Percentiles rank a stretch among this genome's conserved stretches.
These are phyloP conservation scores for Phylloporus sp. DNA, from an alignment of 768 basidiomycete genomes.

Conservation along the genomic window DNA sequence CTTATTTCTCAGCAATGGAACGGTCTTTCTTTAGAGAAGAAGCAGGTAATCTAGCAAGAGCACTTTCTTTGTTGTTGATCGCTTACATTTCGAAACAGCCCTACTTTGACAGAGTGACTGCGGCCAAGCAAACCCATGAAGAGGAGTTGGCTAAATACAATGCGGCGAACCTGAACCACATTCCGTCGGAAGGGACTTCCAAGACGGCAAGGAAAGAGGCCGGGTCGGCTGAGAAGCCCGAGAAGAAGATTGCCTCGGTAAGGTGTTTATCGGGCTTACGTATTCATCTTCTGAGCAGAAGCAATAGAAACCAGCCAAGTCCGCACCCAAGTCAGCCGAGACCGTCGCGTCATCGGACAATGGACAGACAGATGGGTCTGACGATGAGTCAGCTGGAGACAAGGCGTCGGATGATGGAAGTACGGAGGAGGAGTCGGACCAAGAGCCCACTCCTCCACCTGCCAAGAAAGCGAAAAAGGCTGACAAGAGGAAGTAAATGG, in stretches of 20 bases:
- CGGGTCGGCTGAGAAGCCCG: slow-evolving; percentile 28
- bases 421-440: slow-evolving; percentile 26
- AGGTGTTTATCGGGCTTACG: slow-evolving; percentile 10
- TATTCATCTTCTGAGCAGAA: slow-evolving; percentile 12
- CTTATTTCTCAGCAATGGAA: slow-evolving; percentile 75
- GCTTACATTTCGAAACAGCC: slow-evolving; percentile 20
- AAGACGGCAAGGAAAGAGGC: slow-evolving; percentile 24
- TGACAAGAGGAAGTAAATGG: slow-evolving; percentile 25
- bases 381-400: slow-evolving; percentile 20
- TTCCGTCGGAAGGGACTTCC: slow-evolving; percentile 42
- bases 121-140: slow-evolving; percentile 61
- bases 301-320: slow-evolving; percentile 24
- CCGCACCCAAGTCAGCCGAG: slow-evolving; percentile 21
- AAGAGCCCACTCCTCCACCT: slow-evolving; percentile 26
- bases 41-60: slow-evolving; percentile 53
- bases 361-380: slow-evolving; percentile 29
- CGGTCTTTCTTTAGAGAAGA: slow-evolving; percentile 58
- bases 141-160: slow-evolving; percentile 64
- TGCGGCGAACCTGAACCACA: slow-evolving; percentile 44
- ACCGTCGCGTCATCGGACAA: slow-evolving; percentile 26
- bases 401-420: slow-evolving; percentile 21
- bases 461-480: slow-evolving; percentile 29
- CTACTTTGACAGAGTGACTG: slow-evolving; percentile 39
- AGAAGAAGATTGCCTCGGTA: slow-evolving; percentile 24
- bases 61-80: neutral